These are phyloP conservation scores for Globisporangium mamillatum DNA, from an alignment of 352 stramenopile genomes.

Conservation along the genomic window DNA sequence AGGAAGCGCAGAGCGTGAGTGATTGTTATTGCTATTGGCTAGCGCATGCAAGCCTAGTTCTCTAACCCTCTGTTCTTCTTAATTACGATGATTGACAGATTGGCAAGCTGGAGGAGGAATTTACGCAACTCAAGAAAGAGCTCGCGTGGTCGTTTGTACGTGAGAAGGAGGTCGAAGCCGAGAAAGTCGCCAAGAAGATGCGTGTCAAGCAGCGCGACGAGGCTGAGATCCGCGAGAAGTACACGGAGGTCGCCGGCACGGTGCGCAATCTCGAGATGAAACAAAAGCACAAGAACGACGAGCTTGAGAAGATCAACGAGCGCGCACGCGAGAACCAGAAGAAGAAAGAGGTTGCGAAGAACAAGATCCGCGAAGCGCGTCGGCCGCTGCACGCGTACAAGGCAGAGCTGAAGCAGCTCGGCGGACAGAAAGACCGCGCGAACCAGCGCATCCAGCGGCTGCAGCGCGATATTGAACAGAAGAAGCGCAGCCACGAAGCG, in stretches of 20 bases:
- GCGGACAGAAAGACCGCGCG: constrained; percentile 46
- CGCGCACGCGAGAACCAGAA: constrained; percentile 39
- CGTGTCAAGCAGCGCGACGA: constrained; percentile 47
- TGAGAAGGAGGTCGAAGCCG: constrained; percentile 53
- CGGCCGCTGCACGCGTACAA: constrained; percentile 66
- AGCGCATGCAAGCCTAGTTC: not conserved
- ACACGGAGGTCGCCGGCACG: constrained; percentile 40
- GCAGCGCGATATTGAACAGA: constrained; percentile 50
- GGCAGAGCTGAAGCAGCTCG: constrained; percentile 59
- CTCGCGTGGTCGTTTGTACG: constrained; percentile 82
- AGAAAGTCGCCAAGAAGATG: constrained; percentile 57
- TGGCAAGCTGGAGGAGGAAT: constrained; percentile 67
- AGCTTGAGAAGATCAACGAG: constrained; percentile 50
- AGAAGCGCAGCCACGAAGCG: constrained; percentile 45
- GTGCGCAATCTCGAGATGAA: constrained; percentile 54
- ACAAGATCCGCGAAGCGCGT: constrained; percentile 58
- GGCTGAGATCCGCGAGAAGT: constrained; percentile 33
- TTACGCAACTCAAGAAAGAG: constrained; percentile 71
- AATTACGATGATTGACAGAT: constrained; percentile 35
- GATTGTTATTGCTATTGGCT: not conserved
- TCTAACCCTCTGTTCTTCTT: not conserved
- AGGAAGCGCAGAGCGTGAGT: constrained; percentile 70
- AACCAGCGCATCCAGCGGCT: constrained; percentile 50
- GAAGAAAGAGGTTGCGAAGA: constrained; percentile 51
- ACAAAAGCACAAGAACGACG: constrained; percentile 63